These are phyloP conservation scores for Emericellopsis cladophorae DNA, from an alignment of 2,329 filamentous ascomycete genomes.

Conservation along the genomic window DNA sequence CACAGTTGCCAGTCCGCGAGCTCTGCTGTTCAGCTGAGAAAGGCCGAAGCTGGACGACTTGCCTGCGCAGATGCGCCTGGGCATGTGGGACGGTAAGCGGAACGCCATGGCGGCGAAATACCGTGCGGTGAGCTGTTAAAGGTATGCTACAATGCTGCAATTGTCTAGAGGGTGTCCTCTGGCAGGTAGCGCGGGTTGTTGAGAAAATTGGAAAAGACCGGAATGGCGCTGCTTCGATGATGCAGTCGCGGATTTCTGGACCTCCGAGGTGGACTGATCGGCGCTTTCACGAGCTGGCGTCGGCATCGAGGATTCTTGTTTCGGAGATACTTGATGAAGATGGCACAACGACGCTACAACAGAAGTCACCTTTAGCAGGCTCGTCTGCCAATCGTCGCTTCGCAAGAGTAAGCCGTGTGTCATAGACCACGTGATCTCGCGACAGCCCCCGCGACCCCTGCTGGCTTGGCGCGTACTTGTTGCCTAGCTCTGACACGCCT, in stretches of 20 bases:
- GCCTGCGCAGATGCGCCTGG: slow-evolving; percentile 11
- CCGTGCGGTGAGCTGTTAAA: not conserved
- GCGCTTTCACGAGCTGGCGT: not conserved
- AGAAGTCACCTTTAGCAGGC: no score
- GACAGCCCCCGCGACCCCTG: slow-evolving; percentile 1
- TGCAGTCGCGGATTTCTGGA: not conserved
- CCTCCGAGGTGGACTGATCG: not conserved
- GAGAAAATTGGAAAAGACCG: not conserved
- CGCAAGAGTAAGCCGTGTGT: no score
- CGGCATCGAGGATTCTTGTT: not conserved
- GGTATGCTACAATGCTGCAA: no score
- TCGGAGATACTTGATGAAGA: no score
- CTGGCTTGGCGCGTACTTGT: slow-evolving; percentile 1
- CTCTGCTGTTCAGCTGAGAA: slow-evolving; percentile 9
- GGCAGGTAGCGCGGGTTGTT: not conserved
- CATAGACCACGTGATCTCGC: slow-evolving; percentile 3
- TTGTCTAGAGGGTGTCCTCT: not conserved
- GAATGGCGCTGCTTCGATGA: not conserved
- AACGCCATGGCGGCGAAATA: slow-evolving; percentile 14
- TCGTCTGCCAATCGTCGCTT: no score
- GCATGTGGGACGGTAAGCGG: slow-evolving; percentile 15
- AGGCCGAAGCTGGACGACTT: slow-evolving; percentile 13
- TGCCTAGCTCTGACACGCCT: slow-evolving; percentile 3
- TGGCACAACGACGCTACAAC: no score
- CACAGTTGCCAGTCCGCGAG: slow-evolving; percentile 21